These are phyloP conservation scores for Pythium folliculosum DNA, from an alignment of 352 stramenopile species.

Conservation along the genomic window DNA sequence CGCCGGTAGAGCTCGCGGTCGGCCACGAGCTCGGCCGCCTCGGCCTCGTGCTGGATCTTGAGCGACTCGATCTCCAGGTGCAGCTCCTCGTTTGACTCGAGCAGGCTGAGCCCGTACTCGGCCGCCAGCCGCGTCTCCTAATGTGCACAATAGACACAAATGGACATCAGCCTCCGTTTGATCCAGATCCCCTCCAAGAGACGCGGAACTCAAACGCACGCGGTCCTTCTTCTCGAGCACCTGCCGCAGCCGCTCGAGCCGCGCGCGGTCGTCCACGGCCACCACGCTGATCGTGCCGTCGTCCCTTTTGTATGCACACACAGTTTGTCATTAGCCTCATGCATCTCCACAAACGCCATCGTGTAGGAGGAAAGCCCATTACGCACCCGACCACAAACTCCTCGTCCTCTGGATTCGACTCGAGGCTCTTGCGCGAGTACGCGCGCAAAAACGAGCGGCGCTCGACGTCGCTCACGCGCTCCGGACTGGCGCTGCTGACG, in stretches of 20 bases:
- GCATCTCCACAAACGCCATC: neutral
- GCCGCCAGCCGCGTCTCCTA: constrained; percentile 77
- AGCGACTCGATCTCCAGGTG: constrained; percentile 66
- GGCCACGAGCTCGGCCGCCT: constrained; percentile 57
- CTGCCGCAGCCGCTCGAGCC: constrained; percentile 42
- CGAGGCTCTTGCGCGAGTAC: constrained; percentile 37
- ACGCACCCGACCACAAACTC: constrained; percentile 69
- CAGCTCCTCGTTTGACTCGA: constrained; percentile 81
- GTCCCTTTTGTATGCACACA: constrained; percentile 45
- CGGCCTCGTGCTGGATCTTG: constrained; percentile 72
- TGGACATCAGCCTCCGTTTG: too few species aligned
- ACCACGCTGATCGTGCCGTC: constrained; percentile 53
- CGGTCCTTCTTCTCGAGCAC: constrained; percentile 57
- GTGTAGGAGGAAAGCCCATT: neutral
- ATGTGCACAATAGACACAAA: neutral
- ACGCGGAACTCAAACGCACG: too few species aligned
- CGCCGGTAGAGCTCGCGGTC: constrained; percentile 67
- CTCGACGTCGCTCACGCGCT: constrained; percentile 28
- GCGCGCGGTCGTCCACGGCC: constrained; percentile 52
- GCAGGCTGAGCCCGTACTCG: constrained; percentile 73
- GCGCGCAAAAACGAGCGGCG: constrained; percentile 31
- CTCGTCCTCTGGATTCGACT: constrained; percentile 47
- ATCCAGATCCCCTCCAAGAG: too few species aligned
- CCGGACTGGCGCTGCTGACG: constrained; percentile 4
- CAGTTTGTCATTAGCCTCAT: too few species aligned